Evolutionary conservation across 352 stramenopile species (phyloP).

Genomic region (Pythium aristosporum): DNA sequence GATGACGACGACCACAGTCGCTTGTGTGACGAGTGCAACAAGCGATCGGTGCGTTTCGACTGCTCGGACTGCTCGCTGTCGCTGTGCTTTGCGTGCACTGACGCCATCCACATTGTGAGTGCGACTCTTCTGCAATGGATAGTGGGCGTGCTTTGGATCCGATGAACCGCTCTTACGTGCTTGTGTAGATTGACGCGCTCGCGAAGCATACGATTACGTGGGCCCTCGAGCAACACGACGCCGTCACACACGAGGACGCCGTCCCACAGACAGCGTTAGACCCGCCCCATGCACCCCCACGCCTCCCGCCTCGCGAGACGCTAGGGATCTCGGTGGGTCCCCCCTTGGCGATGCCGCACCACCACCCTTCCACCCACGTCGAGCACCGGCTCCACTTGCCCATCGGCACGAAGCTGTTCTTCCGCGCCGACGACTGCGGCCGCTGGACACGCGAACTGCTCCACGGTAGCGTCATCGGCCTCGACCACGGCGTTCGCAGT

Average conservation of each 20-base stretch:
- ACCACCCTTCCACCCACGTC: constrained; percentile 24
- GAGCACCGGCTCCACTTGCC: constrained; percentile 34
- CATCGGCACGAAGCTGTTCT: constrained; percentile 52
- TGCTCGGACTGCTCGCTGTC: constrained; percentile 49
- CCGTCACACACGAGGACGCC: background rate
- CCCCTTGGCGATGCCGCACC: background rate
- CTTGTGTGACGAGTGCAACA: constrained; percentile 59
- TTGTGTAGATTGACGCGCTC: background rate
- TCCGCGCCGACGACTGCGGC: constrained; percentile 42
- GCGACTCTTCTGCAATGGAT: background rate
- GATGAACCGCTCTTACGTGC: background rate
- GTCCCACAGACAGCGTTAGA: background rate
- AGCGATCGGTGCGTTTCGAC: constrained; percentile 23
- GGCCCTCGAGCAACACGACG: background rate
- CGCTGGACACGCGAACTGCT: constrained; percentile 60
- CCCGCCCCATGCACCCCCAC: background rate
- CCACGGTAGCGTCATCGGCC: constrained; percentile 39
- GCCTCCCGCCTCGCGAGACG: background rate
- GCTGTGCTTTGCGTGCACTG: constrained; percentile 61
- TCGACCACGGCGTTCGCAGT: constrained; percentile 28
- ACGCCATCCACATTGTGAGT: constrained; percentile 80
- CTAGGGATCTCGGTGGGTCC: background rate
- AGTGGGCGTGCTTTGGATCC: background rate
- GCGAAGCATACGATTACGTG: background rate
- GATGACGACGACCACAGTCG: background rate